Evolutionary conservation across 805 yeast species (phyloP), one percentile per base, ranked within the genome.

Genomic region (Starmerella apis): DNA sequence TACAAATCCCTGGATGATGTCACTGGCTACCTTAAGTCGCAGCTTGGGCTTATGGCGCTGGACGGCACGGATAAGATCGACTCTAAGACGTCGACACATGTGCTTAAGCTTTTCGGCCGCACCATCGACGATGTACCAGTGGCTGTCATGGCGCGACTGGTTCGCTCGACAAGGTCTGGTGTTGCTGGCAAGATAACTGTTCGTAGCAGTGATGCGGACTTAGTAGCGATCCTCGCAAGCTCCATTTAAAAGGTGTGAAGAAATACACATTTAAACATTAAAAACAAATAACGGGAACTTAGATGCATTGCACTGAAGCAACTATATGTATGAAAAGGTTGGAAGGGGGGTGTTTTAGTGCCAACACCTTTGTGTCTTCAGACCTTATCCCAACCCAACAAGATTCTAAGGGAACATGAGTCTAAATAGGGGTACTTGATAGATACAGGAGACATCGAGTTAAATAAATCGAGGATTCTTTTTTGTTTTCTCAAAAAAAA

Each of bases 1-100:
- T 68, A 71, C 16, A 61, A 62, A 27, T 50, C 63, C 13, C 61
- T 83, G 46, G 76, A 73, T 57, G 84, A 77, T 43, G 76, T 79
- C 38, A 82, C 81, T 37, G 68, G 68, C 25, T 76, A 73, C 56
- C 68, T 88, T 47, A 66, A 74, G 48, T 62, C 64, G 33, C 67
- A 68, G 27, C 74, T 86, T 55, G 75, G 80, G 35, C 74, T 84
- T 75, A 68, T 77, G 71, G 80, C 96, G 30, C 70, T 85, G 61
- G 94, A 84, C 55, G 81, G 82, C 37, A 71, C 83, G 3, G 92
- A 83, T 55, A 65, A 67, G 49, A 85, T 84, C 20, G 74, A 78
- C 33, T 66, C 69, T 48, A 73, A 60, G 42, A 65, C 71, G 7
- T 61, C 74, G 19, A 73, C 77, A 42, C 96, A 88, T 64, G 71